Conservation (phyloP, 345 rosid genomes). For the Laguncularia racemosa region DNA sequence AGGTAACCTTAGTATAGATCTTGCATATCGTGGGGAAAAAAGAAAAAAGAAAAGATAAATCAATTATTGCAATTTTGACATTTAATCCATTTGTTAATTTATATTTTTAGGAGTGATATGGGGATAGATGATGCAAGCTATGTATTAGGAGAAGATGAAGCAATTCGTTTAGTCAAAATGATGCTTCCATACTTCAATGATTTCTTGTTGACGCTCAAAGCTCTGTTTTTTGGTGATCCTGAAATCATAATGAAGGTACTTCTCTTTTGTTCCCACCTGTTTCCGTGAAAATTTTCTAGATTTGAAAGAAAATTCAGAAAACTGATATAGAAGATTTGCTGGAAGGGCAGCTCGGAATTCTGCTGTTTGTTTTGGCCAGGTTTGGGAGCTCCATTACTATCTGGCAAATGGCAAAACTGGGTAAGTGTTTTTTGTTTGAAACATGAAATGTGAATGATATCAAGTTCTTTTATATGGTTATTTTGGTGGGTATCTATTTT, state of each 20-base stretch:
- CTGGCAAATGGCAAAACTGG: slow-evolving; percentile 84
- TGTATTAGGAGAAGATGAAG: slow-evolving; percentile 76
- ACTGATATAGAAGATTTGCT: slow-evolving; percentile 10
- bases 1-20: slow-evolving; percentile 30
- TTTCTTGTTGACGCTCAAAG: slow-evolving; percentile 51
- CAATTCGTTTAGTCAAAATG: slow-evolving; percentile 52
- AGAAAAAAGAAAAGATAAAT: too few species aligned
- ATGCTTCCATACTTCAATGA: slow-evolving; percentile 80
- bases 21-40: too few species aligned
- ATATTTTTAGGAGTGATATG: slow-evolving; percentile 36
- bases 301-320: slow-evolving; percentile 1
- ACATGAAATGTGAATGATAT: too few species aligned
- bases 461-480: background rate
- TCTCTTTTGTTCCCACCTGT: background rate
- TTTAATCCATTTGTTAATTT: background rate
- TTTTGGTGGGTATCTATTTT: background rate
- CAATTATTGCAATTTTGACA: background rate
- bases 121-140: slow-evolving; percentile 33
- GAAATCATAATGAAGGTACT: slow-evolving; percentile 83
- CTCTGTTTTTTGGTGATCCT: slow-evolving; percentile 91
- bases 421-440: slow-evolving; percentile 23
- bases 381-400: slow-evolving; percentile 79
- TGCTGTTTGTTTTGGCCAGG: slow-evolving; percentile 73
- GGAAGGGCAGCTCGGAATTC: slow-evolving; percentile 78
- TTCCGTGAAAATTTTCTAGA: background rate